Evolutionary conservation across 306 rosid species (phyloP), one percentile per base, ranked within the genome.

Genomic region (Vachellia pachyceras): DNA sequence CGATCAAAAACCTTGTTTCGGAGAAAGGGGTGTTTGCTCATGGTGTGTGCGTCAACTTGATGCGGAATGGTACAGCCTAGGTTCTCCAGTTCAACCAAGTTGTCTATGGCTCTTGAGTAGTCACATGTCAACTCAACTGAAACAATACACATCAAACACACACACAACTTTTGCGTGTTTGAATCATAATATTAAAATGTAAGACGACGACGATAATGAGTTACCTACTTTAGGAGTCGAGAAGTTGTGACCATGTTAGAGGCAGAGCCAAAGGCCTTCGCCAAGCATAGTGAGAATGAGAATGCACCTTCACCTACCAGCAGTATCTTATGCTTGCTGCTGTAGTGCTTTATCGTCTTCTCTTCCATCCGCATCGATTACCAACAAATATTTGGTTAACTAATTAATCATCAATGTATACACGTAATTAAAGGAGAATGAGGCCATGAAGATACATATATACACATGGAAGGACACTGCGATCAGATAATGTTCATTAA

Each of bases 301-400:
- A 88, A 88, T 67, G 88, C 84, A 29, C 86, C 94, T 37, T 90
- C 91, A 46, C 90, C 90, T 7, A 90, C 90, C 0, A 84, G 77
- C 14, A 90, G 77, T 76, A 86, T 90, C 72, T 33, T 83, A 0
- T 88, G 88, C 6, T 33, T 14, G 37, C 76, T 78, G 44, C 47
- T 68, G 47, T 88, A 90, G 9, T 82, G 87, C 64, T 0, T 78
- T 42, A 42, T 6, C 46, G 10, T 42, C 9, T 42, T 42, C n/a
- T n/a, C n/a, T n/a, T n/a, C n/a, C n/a, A n/a, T n/a, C n/a, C n/a
- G n/a, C n/a, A n/a, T n/a, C n/a, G n/a, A n/a, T n/a, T n/a, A n/a
- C n/a, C n/a, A n/a, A n/a, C n/a, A n/a, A n/a, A n/a, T n/a, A n/a
- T n/a, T n/a, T n/a, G n/a, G n/a, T n/a, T n/a, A n/a, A n/a, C 33